Evolutionary conservation across 2,329 filamentous ascomycete genomes (phyloP).

Genomic region (Fusarium euwallaceae): DNA sequence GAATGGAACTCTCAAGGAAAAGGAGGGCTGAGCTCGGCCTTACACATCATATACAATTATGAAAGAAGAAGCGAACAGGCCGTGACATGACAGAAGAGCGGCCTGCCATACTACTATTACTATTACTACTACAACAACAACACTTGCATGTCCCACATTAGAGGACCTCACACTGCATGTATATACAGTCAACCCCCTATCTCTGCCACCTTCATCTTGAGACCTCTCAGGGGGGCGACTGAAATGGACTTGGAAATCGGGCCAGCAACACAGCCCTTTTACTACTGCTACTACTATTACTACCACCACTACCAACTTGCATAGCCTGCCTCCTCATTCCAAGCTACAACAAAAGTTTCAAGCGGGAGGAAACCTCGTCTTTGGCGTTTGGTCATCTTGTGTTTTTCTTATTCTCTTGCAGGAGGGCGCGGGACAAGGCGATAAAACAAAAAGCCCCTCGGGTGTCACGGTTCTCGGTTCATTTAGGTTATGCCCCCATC

Average conservation of each 20-base stretch:
- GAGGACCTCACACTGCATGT: not conserved
- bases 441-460: conserved; percentile 18
- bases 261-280: not conserved
- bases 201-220: not conserved
- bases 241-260: not conserved
- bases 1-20: conserved; percentile 34
- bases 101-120: not conserved
- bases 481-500: not conserved
- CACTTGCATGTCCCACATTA: conserved; percentile 3
- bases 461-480: conserved; percentile 14
- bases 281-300: not conserved
- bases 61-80: not conserved
- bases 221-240: not conserved
- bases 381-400: conserved; percentile 29
- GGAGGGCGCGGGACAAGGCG: conserved; percentile 15
- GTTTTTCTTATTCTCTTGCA: conserved; percentile 11
- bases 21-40: conserved; percentile 21
- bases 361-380: conserved; percentile 33
- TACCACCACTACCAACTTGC: not conserved
- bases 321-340: conserved; percentile 18
- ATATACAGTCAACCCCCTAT: not conserved
- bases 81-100: conserved; percentile 7
- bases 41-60: not conserved
- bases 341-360: conserved; percentile 34
- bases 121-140: not conserved